Percentiles rank a stretch among this genome's conserved stretches.
Evolutionary conservation across 1,139 yeast genomes (phyloP).

Genomic region (Suhomyces anneliseae): DNA sequence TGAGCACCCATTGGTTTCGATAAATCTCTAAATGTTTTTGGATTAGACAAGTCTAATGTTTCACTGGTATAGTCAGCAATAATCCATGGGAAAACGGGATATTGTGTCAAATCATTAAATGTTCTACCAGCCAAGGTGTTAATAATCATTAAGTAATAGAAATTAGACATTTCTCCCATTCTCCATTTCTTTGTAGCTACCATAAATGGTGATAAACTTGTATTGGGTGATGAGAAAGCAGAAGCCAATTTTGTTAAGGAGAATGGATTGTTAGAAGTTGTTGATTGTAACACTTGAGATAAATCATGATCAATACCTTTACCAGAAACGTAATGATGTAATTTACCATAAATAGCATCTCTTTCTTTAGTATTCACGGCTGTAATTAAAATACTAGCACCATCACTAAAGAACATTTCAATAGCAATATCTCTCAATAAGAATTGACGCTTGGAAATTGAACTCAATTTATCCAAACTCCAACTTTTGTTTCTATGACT

Average conservation of each 20-base stretch:
- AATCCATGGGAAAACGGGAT: slow-evolving; percentile 91
- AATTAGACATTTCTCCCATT: slow-evolving; percentile 74
- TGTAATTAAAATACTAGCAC: slow-evolving; percentile 64
- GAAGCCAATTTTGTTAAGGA: slow-evolving; percentile 34
- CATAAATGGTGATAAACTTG: slow-evolving; percentile 27
- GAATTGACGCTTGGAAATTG: slow-evolving; percentile 72
- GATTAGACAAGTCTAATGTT: slow-evolving; percentile 58
- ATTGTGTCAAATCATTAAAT: slow-evolving; percentile 81
- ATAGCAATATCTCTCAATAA: slow-evolving; percentile 74
- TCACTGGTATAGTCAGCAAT: slow-evolving; percentile 75
- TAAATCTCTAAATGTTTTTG: slow-evolving; percentile 66
- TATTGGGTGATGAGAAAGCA: slow-evolving; percentile 28
- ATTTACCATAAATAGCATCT: slow-evolving; percentile 51
- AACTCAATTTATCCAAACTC: slow-evolving; percentile 56
- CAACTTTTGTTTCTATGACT: slow-evolving; percentile 54
- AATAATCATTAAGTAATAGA: slow-evolving; percentile 72
- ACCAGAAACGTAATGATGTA: slow-evolving; percentile 49
- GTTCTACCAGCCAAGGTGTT: slow-evolving; percentile 87
- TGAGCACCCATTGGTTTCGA: slow-evolving; percentile 93
- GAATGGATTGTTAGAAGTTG: slow-evolving; percentile 16
- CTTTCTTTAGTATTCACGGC: slow-evolving; percentile 52
- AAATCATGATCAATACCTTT: slow-evolving; percentile 53
- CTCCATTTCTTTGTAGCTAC: slow-evolving; percentile 71
- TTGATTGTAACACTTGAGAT: slow-evolving; percentile 49
- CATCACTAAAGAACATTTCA: slow-evolving; percentile 73